Percentiles rank a stretch among this genome's conserved stretches.
These are phyloP conservation scores for Knoxdaviesia capensis DNA, from an alignment of 2,329 filamentous ascomycete genomes.

Conservation along the genomic window DNA sequence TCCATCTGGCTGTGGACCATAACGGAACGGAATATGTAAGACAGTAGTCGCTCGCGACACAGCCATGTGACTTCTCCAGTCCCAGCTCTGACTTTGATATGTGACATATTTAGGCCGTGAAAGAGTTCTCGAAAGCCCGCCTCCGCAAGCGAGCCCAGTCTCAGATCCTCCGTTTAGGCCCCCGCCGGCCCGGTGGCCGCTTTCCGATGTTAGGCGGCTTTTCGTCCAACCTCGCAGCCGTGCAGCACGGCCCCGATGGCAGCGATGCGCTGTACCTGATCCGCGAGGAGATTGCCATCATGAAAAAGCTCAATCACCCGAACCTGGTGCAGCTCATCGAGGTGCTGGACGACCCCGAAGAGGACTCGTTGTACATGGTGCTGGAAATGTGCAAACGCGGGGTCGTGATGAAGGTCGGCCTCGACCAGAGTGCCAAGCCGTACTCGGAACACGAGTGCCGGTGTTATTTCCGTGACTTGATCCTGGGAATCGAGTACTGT, in stretches of 20 bases:
- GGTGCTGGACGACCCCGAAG: slow-evolving; percentile 84
- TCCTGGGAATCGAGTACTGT: slow-evolving; percentile 87
- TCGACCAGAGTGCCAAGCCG: slow-evolving; percentile 65
- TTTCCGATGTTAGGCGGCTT: slow-evolving; percentile 4
- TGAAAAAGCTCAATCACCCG: slow-evolving; percentile 93
- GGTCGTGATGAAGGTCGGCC: slow-evolving; percentile 84
- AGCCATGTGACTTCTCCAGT: too few species aligned
- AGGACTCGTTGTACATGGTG: slow-evolving; percentile 96
- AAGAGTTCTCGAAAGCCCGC: slow-evolving; percentile 90
- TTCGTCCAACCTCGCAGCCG: too few species aligned
- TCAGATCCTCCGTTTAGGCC: slow-evolving; percentile 47
- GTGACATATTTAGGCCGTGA: slow-evolving; percentile 48
- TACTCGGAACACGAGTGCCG: slow-evolving; percentile 69
- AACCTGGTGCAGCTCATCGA: slow-evolving; percentile 90
- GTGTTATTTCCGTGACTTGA: slow-evolving; percentile 85
- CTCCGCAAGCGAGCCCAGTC: slow-evolving; percentile 81
- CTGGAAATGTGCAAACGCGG: slow-evolving; percentile 98
- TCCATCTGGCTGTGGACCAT: slow-evolving; percentile 78
- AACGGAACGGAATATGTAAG: slow-evolving; percentile 84
- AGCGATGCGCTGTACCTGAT: slow-evolving; percentile 64
- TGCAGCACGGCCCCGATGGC: slow-evolving; percentile 29
- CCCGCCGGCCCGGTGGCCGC: slow-evolving; percentile 21
- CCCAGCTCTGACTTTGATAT: background rate
- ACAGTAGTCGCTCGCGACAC: too few species aligned
- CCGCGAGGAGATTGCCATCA: slow-evolving; percentile 90